Percentiles rank a stretch among this genome's conserved stretches.
Conservation (phyloP, 352 stramenopile species). For the Pelagophyceae sp. region DNA sequence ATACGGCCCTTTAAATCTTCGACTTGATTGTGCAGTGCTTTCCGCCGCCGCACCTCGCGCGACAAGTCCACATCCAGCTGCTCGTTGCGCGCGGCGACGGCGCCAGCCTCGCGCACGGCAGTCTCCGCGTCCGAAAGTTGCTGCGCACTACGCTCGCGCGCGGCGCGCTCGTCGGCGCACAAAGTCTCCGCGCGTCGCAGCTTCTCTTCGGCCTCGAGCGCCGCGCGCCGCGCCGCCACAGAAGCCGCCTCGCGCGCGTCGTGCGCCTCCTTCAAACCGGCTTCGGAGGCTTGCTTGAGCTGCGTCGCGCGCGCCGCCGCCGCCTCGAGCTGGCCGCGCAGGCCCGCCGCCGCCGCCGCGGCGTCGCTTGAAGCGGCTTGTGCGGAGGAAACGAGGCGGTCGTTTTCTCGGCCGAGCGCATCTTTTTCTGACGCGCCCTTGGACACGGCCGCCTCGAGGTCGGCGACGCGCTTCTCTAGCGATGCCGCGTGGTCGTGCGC, state of each 20-base stretch:
- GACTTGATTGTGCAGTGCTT: slow-evolving; percentile 42
- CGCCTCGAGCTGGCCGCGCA: not conserved
- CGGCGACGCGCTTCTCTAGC: not conserved
- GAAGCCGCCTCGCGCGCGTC: not conserved
- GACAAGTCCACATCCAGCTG: slow-evolving; percentile 6
- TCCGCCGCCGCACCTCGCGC: slow-evolving; percentile 25
- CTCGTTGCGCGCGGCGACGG: not conserved
- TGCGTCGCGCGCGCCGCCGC: not conserved
- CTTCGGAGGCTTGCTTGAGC: not conserved
- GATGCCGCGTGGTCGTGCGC: not conserved
- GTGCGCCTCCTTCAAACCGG: not conserved
- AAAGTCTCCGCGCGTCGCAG: not conserved
- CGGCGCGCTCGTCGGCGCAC: not conserved
- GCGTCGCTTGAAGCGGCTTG: no score
- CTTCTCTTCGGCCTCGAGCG: not conserved
- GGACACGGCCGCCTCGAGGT: not conserved
- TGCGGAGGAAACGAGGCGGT: no score
- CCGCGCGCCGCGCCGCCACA: not conserved
- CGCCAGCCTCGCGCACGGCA: not conserved
- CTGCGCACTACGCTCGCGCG: not conserved
- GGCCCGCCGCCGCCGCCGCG: no score
- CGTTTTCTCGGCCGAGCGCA: not conserved
- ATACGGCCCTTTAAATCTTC: slow-evolving; percentile 48
- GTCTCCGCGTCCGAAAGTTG: not conserved
- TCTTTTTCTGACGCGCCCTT: not conserved